A percentile compares a stretch with the other conserved stretches of the same genome.
Conservation (phyloP, 208 protist species). For the Leptomonas pyrrhocoris region DNA sequence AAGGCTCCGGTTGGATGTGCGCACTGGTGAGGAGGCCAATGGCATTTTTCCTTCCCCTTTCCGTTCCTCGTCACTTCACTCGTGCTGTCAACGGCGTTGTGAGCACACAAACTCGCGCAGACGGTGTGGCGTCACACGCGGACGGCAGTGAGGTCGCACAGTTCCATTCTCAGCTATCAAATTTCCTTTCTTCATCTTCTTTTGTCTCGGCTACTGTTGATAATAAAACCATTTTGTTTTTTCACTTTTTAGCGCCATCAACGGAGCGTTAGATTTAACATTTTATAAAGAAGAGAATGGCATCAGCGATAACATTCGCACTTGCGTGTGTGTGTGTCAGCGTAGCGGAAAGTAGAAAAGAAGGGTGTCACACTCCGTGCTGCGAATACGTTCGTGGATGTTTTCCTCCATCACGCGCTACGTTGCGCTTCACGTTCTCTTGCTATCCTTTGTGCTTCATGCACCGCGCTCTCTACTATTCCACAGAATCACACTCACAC, state of each 20-base stretch:
- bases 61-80: too few relatives aligned
- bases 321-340: not conserved
- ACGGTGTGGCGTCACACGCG: too few relatives aligned
- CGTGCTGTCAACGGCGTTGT: too few relatives aligned
- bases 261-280: conserved; percentile 10
- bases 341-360: not conserved
- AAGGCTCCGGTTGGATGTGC: not conserved
- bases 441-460: not conserved
- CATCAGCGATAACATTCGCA: not conserved
- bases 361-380: not conserved
- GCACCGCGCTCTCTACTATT: too few relatives aligned
- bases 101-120: too few relatives aligned
- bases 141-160: too few relatives aligned
- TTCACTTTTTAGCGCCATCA: conserved; percentile 11
- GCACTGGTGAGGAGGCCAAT: too few relatives aligned
- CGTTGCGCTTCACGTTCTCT: not conserved
- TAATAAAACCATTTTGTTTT: too few relatives aligned
- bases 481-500: too few relatives aligned
- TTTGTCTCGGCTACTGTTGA: conserved; percentile 8
- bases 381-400: too few relatives aligned
- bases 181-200: conserved; percentile 2
- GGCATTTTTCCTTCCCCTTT: too few relatives aligned
- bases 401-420: too few relatives aligned
- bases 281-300: conserved; percentile 5
- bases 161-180: not conserved